Evolutionary conservation across 306 rosid genomes (phyloP), one percentile per base, ranked within the genome.

Genomic region (Amphicarpaea edgeworthii): DNA sequence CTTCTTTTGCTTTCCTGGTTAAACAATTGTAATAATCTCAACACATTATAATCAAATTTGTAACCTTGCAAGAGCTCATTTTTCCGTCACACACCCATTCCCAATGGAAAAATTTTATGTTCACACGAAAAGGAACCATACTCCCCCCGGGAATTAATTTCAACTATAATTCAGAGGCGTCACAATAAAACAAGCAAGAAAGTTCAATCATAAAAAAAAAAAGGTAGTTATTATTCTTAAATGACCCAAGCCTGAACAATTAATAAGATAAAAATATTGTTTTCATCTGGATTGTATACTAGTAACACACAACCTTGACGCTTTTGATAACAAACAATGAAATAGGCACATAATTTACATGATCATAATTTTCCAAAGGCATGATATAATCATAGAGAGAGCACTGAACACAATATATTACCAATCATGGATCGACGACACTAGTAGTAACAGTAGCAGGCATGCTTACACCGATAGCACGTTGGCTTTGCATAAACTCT

Each of bases 361-460:
- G 50, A 62, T 20, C 24, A 75, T 19, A 30, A 26, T 32, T 28
- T 49, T 47, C 16, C 41, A 46, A 32, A 5, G 28, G 17, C 32
- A 9, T 32, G 65, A 2, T 8, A 70, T 34, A 70, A 20, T 19
- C 2, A 20, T 23, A 30, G 23, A 60, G 16, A 30, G 23, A 60
- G 16, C 70, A 21, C 15, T 8, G 26, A 63, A 37, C 16, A 63
- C 30, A 4, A 38, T 38, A n/a, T n/a, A n/a, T n/a, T n/a, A 64
- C 17, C 30, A 38, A 6, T 64, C 11, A 19, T 38, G 50, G 45
- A 61, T 15, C 11, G 58, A 75, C 21, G 81, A 68, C 81, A 32
- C 20, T 45, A 77, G 12, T 17, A 40, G 79, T 20, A 78, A 83
- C 91, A 88, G 70, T 63, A 76, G 47, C 86, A 85, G 45, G 73